phyloP scores from a whole-genome alignment of 192 early-diverging fungal species.

The Funneliformis mosseae region DNA sequence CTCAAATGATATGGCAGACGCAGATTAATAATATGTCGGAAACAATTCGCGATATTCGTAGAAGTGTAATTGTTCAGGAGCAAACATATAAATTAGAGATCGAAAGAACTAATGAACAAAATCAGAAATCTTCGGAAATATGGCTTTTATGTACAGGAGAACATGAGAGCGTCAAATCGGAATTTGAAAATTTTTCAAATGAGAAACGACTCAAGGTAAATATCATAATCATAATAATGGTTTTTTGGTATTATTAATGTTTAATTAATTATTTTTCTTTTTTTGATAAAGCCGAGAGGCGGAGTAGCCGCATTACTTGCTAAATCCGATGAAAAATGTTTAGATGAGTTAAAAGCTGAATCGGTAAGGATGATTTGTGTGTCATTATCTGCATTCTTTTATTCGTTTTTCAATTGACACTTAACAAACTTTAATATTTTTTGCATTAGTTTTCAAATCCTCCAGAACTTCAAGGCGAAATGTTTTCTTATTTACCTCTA shows the following conservation, averaged over 20 bases:
- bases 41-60: not conserved
- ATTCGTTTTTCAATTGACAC: not conserved
- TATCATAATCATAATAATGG: not conserved
- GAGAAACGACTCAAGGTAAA: not conserved
- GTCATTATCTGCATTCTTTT: not conserved
- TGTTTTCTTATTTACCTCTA: constrained; percentile 42
- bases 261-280: too few species aligned
- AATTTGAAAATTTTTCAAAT: not conserved
- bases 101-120: not conserved
- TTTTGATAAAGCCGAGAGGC: not conserved
- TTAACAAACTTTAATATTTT: not conserved
- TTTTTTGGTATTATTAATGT: not conserved
- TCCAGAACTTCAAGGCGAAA: constrained; percentile 10
- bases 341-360: not conserved
- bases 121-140: not conserved
- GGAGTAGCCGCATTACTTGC: constrained; percentile 2
- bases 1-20: not conserved
- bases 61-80: not conserved
- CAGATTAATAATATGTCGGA: not conserved
- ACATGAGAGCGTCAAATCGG: not conserved
- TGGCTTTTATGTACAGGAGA: not conserved
- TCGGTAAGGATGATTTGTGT: not conserved
- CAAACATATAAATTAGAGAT: not conserved
- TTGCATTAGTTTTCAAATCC: not conserved
- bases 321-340: not conserved